Evolutionary conservation across 1,139 yeast species (phyloP), one percentile per base, ranked within the genome.

Genomic region (Yamadazyma epiphylla): DNA sequence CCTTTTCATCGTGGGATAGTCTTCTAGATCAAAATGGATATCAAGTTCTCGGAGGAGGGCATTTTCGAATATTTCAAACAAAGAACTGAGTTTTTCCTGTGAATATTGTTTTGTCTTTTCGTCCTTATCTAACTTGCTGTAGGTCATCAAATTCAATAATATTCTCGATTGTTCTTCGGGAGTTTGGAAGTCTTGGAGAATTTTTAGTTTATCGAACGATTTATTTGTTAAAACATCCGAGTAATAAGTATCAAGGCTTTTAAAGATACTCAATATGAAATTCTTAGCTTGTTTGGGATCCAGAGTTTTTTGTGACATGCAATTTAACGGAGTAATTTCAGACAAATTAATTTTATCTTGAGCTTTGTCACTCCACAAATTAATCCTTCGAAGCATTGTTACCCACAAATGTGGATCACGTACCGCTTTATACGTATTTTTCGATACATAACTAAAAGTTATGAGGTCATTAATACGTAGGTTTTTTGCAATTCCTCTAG

Each of bases 1-100:
- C 22, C 52, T 39, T 22, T 52, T 49, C 11, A 70, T 56, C 16
- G 55, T 48, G 9, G 47, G 49, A 42, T 58, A 71, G 31, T 83
- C 79, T 31, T 69, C 63, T 3, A 65, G 54, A 30, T 74, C 79
- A 42, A 74, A 74, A 42, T 70, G 76, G 22, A 68, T 59, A 34
- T 83, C 94, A 42, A 88, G 67, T 43, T 87, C 95, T 28, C 78
- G 60, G 20, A 85, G 51, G 6, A 84, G 69, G 0, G 94, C 87
- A 48, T 74, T 82, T 31, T 83, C 83, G 49, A 86, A 85, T 22
- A 84, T 64, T 46, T 83, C 94, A 28, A 78, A 57, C n/a, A 80
- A 64, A 2, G 82, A 65, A 22, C 66, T 67, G 29, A 81, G 56
- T 41, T 75, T 70, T 29, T 70, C 75, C 20, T 64, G 48, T 15